Percentiles rank a stretch among this genome's conserved stretches.
These are phyloP conservation scores for Piper longum DNA, from an alignment of 164 flowering plant species.

Conservation along the genomic window DNA sequence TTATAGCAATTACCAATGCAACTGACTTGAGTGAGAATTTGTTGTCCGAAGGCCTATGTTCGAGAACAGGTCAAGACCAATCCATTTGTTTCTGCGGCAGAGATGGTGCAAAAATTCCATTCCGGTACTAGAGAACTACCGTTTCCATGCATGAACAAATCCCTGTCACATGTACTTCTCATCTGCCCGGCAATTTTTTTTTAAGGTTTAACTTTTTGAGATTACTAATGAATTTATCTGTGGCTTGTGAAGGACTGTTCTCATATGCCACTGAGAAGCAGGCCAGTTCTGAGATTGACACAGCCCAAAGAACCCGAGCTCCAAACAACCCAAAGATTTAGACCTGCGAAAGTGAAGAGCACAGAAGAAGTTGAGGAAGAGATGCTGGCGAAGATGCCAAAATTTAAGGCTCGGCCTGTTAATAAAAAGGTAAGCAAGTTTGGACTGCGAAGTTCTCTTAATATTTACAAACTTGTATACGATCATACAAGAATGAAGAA, in stretches of 20 bases:
- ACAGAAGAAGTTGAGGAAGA: conserved; percentile 90
- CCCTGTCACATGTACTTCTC: conserved; percentile 35
- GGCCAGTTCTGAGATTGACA: conserved; percentile 64
- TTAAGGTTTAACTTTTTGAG: background rate
- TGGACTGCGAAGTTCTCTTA: no score
- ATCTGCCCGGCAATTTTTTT: no score
- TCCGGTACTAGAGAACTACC: conserved; percentile 58
- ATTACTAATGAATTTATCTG: background rate
- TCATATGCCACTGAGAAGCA: conserved; percentile 26
- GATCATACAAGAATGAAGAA: background rate
- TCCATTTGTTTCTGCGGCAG: conserved; percentile 79
- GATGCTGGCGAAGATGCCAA: conserved; percentile 90
- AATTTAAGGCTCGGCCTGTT: conserved; percentile 83
- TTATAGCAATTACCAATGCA: no score
- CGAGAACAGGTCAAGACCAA: conserved; percentile 34
- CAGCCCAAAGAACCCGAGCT: conserved; percentile 81
- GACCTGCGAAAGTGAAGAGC: conserved; percentile 56
- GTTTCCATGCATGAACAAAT: conserved; percentile 18
- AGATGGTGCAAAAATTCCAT: conserved; percentile 70
- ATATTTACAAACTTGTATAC: background rate
- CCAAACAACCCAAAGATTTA: conserved; percentile 65
- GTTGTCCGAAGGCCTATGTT: conserved; percentile 37
- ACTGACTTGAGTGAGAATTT: background rate
- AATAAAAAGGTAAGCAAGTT: conserved; percentile 57
- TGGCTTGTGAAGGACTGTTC: conserved; percentile 20